phyloP scores from a whole-genome alignment of 352 stramenopile species.

The Globisporangium irregulare region DNA sequence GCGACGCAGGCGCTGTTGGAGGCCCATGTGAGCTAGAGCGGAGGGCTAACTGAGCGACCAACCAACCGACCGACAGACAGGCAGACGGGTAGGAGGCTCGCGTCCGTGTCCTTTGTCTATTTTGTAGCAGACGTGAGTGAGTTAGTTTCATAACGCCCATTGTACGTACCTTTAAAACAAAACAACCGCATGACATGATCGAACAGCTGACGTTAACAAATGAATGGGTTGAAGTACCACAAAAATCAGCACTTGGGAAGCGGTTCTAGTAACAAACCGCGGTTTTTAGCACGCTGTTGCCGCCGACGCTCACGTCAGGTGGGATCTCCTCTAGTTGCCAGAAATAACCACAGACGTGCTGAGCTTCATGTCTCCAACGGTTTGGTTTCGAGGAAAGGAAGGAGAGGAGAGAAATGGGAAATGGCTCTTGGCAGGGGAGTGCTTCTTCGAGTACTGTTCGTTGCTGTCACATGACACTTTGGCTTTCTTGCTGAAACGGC shows the following conservation, averaged over 20 bases:
- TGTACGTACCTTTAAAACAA: conserved; percentile 6
- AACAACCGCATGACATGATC: not conserved
- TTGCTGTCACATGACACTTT: not conserved
- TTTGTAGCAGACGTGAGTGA: conserved; percentile 15
- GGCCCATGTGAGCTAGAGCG: conserved; percentile 37
- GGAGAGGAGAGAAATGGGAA: not conserved
- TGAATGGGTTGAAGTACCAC: not conserved
- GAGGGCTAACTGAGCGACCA: not conserved
- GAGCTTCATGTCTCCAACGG: too few relatives aligned
- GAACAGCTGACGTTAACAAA: not conserved
- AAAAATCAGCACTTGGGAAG: not conserved
- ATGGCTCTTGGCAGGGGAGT: too few relatives aligned
- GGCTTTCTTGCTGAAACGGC: not conserved
- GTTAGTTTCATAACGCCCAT: conserved; percentile 9
- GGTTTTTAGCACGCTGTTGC: not conserved
- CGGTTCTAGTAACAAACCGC: too few relatives aligned
- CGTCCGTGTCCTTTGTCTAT: conserved; percentile 14
- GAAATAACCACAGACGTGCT: too few relatives aligned
- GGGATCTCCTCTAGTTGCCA: too few relatives aligned
- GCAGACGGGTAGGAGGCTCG: not conserved
- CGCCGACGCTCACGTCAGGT: too few relatives aligned
- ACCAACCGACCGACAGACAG: not conserved
- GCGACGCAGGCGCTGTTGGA: conserved; percentile 55
- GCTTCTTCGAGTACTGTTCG: not conserved
- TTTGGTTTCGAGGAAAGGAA: not conserved